Percentiles rank a stretch among this genome's conserved stretches.
These are phyloP conservation scores for Collybia nuda DNA, from an alignment of 768 basidiomycete species.

Conservation along the genomic window DNA sequence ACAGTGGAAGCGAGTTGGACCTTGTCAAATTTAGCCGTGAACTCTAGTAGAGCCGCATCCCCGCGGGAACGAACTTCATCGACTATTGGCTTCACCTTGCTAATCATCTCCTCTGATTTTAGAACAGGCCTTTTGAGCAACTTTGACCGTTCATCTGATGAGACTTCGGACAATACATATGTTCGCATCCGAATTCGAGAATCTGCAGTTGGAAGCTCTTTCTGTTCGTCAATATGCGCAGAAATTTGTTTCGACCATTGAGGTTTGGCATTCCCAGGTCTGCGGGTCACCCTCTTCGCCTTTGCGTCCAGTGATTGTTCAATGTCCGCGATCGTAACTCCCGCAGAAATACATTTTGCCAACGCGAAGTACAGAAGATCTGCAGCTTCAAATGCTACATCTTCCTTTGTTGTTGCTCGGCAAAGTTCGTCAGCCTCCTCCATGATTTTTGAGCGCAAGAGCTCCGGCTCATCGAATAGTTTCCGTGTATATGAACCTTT, in stretches of 20 bases:
- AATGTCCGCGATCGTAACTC: slow-evolving; percentile 81
- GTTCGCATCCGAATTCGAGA: slow-evolving; percentile 77
- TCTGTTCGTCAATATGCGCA: slow-evolving; percentile 8
- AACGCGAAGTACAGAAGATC: slow-evolving; percentile 93
- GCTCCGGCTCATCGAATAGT: slow-evolving; percentile 76
- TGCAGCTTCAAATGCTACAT: slow-evolving; percentile 93
- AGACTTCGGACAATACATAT: slow-evolving; percentile 50
- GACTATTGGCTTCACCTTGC: slow-evolving; percentile 93
- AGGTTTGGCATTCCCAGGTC: slow-evolving; percentile 91
- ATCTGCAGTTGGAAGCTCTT: slow-evolving; percentile 23
- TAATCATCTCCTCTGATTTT: slow-evolving; percentile 85
- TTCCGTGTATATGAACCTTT: slow-evolving; percentile 90
- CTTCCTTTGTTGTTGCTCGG: slow-evolving; percentile 70
- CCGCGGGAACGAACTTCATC: slow-evolving; percentile 81
- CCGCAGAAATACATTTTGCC: slow-evolving; percentile 78
- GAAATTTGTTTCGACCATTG: slow-evolving; percentile 53
- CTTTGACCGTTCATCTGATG: slow-evolving; percentile 54
- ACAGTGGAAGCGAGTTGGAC: slow-evolving; percentile 68
- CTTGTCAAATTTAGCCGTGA: slow-evolving; percentile 94
- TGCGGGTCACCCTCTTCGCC: slow-evolving; percentile 81
- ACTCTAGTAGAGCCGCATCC: slow-evolving; percentile 81
- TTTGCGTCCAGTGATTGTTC: slow-evolving; percentile 83
- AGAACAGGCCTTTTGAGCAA: slow-evolving; percentile 89
- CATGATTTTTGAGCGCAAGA: slow-evolving; percentile 93
- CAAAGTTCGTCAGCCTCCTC: slow-evolving; percentile 99